Evolutionary conservation across 2,329 filamentous ascomycete genomes (phyloP).

Genomic region (Cadophora sp.): DNA sequence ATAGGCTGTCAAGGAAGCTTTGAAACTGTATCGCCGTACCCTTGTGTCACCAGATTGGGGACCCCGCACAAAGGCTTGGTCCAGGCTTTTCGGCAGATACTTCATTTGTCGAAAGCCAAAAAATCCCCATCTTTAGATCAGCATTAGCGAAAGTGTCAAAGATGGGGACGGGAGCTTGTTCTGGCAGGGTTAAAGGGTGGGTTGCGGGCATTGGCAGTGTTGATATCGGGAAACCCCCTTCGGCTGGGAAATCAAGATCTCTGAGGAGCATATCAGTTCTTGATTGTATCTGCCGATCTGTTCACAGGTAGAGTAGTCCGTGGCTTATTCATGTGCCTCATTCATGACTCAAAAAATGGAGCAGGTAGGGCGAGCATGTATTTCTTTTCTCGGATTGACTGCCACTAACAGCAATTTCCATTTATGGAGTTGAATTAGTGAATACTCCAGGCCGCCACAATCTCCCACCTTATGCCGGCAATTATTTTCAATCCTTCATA

Average conservation of each 20-base stretch:
- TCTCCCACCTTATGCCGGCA: background rate
- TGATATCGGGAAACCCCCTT: constrained; percentile 2
- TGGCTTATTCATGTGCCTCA: background rate
- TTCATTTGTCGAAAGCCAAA: constrained; percentile 8
- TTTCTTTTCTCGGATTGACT: too few relatives aligned
- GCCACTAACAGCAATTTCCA: background rate
- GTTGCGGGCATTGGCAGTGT: too few relatives aligned
- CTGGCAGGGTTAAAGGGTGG: too few relatives aligned
- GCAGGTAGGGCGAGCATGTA: background rate
- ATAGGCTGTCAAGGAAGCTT: background rate
- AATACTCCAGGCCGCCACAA: too few relatives aligned
- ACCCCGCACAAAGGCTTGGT: background rate
- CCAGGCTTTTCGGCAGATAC: constrained; percentile 17
- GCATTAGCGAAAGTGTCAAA: background rate
- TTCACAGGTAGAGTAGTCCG: background rate
- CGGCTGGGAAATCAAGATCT: background rate
- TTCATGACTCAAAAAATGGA: constrained; percentile 3
- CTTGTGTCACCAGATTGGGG: constrained; percentile 14
- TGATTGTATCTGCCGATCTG: too few relatives aligned
- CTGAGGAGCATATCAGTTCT: background rate
- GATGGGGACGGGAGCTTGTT: background rate
- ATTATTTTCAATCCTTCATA: constrained; percentile 30
- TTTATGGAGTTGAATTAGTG: background rate
- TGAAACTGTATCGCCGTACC: background rate
- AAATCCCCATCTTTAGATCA: background rate